A percentile compares a stretch with the other conserved stretches of the same genome.
phyloP scores from a whole-genome alignment of 2,329 filamentous ascomycete species.

The Blumeriella jaapii region DNA sequence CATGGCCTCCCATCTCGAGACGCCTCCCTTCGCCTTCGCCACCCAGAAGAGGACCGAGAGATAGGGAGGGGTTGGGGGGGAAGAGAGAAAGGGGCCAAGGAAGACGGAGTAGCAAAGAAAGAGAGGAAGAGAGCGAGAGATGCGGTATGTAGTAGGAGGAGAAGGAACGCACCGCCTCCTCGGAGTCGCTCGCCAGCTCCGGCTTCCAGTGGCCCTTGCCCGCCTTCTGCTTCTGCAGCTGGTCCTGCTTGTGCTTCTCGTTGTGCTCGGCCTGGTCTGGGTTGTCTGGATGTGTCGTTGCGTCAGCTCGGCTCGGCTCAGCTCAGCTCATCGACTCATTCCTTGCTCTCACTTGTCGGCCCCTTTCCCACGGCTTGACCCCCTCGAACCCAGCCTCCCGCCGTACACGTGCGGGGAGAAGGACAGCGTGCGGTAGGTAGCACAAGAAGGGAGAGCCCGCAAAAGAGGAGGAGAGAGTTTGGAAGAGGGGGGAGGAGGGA shows the following conservation, averaged over 20 bases:
- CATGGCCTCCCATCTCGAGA: too few relatives aligned
- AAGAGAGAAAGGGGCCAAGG: too few relatives aligned
- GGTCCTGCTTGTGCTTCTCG: constrained; percentile 50
- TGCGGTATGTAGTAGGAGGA: background rate
- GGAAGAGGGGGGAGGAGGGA: constrained; percentile 6
- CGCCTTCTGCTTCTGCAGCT: constrained; percentile 53
- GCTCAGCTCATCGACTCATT: background rate
- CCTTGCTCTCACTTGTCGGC: background rate
- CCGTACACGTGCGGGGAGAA: too few relatives aligned
- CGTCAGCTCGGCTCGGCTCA: background rate
- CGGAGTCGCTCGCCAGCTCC: constrained; percentile 66
- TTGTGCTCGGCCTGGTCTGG: constrained; percentile 29
- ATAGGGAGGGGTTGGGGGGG: too few relatives aligned
- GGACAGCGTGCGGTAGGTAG: too few relatives aligned
- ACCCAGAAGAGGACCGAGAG: too few relatives aligned
- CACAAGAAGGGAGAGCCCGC: too few relatives aligned
- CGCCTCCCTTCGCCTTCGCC: too few relatives aligned
- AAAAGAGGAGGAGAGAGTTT: too few relatives aligned
- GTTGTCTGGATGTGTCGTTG: constrained; percentile 11
- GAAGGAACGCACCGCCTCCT: constrained; percentile 52
- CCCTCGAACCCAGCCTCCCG: too few relatives aligned
- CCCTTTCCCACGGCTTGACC: background rate
- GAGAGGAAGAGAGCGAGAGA: too few relatives aligned
- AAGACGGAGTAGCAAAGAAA: too few relatives aligned
- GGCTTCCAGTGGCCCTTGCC: constrained; percentile 68